Base-by-base conservation (phyloP, 75 land plant species). In the Selaginella tamariscina region DNA sequence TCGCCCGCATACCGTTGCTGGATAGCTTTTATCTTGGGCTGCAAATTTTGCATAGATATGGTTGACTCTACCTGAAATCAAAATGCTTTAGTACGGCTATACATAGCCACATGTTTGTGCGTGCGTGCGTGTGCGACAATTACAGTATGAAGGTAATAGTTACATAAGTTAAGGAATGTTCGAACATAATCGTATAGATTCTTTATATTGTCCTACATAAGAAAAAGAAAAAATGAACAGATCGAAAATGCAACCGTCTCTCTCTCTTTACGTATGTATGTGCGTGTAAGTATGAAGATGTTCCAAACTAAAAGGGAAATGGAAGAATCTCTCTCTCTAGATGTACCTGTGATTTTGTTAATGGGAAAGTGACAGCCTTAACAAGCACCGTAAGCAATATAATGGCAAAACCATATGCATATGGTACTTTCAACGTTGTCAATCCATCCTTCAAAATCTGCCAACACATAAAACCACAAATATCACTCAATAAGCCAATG, bases 391-490 rank as follows among this genome's bases (percentile, higher is more conserved):
- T 93, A 9, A 93, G 85, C 20, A 93, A 77, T 72, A 93, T 93
- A 27, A 93, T 93, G 44, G 98, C 98, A 77, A 93, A 93, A 24
- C 98, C 98, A 82, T 93, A 93, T 18, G 98, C 30, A 75, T 93
- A 89, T 0, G 98, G 98, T 24, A 87, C 83, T 75, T 89, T 84
- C 29, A 89, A 15, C 49, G 83, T 72, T 20, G 84, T 72, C 11
- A 93, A 70, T 22, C 91, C 96, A 76, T 79, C 96, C 71, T 89
- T 89, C 72, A 93, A 69, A 59, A 93, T 76, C 98, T 93, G 78
- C 32, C 71, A 68, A 44, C 18, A 26, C 32, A 18, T 57, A 71
- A 2, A 39, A 39, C 11, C 49, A 39, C 15, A 39, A 15, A 39
- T 5, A 5, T 39, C 49, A 15, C 49, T 39, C 49, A 15, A 39